Evolutionary conservation across 2,329 filamentous ascomycete genomes (phyloP), one percentile per base, ranked within the genome.

Genomic region (Arachnomyces sp.): DNA sequence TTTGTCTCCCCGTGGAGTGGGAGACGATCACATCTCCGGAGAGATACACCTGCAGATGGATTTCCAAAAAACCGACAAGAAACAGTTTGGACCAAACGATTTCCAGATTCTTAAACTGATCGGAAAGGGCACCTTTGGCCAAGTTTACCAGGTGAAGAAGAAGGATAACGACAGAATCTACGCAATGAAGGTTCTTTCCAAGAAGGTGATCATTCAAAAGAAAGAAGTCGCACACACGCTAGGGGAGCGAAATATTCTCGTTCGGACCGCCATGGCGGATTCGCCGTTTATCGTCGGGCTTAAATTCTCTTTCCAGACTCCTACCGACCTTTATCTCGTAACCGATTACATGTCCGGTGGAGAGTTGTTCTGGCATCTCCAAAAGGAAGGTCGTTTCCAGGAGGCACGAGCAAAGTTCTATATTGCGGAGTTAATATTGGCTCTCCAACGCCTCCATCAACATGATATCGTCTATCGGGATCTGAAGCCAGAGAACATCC

Each of bases 131-230:
- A 98, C 92, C 0, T 98, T 98, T 60, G 92, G 92, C 1, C 92
- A 98, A 62, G 92, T 98, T 2, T 98, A 96, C 61, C 92, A 98
- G 62, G 92, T 98, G 5, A 83, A 87, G 53, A 98, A 98, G 76
- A 92, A 86, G 71, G 92, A 98, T 61, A 95, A 90, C 1, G 80
- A 82, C 54, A 82, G 92, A 33, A 95, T 98, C 45, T 98, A 98
- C 57, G 92, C 92, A 46, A 98, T 98, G 92, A 98, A 98, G 66
- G 90, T 98, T 2, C 72, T 98, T 25, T 95, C 92, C 37, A 98
- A 98, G 74, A 98, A 98, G 73, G 92, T 98, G 39, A 98, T 98
- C 56, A 92, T 98, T 17, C 92, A 98, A 67, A 98, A 98, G 77
- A 98, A 98, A 67, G 92, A 98, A 63, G 88, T 98, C 36, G 88